phyloP scores from a whole-genome alignment of 2,329 filamentous ascomycete species.

The Fusarium sp. region DNA sequence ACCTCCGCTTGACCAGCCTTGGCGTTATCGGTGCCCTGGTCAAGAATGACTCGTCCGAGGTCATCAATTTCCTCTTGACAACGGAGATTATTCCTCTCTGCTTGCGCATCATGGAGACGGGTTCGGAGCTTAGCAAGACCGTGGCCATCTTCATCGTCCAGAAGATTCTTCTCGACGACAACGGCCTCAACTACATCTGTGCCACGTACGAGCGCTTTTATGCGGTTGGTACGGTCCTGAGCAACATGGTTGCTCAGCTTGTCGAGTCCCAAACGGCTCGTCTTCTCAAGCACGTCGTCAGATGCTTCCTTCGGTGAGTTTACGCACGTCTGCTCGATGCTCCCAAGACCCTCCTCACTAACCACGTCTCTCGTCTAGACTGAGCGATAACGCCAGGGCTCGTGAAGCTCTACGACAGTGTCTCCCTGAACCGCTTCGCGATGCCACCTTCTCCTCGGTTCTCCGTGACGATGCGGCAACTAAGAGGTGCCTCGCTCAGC shows the following conservation, averaged over 20 bases:
- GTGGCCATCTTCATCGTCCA: slow-evolving; percentile 99
- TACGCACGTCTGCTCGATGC: background rate
- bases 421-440: slow-evolving; percentile 96
- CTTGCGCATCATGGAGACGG: slow-evolving; percentile 98
- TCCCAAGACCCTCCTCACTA: slow-evolving; percentile 8
- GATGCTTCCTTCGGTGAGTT: slow-evolving; percentile 90
- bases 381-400: slow-evolving; percentile 95
- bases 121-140: slow-evolving; percentile 97
- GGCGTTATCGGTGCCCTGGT: slow-evolving; percentile 97
- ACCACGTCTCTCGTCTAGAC: slow-evolving; percentile 56
- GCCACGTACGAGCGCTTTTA: slow-evolving; percentile 99
- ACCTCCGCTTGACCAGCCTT: slow-evolving; percentile 92
- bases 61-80: slow-evolving; percentile 98
- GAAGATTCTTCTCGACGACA: slow-evolving; percentile 97
- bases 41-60: slow-evolving; percentile 98
- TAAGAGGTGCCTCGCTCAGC: slow-evolving; percentile 95
- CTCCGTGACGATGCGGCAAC: slow-evolving; percentile 96
- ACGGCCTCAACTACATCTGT: slow-evolving; percentile 97
- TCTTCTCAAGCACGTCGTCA: slow-evolving; percentile 94
- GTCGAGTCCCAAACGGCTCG: slow-evolving; percentile 97
- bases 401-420: slow-evolving; percentile 95
- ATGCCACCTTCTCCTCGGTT: slow-evolving; percentile 96
- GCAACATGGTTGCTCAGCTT: slow-evolving; percentile 98
- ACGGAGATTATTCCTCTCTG: slow-evolving; percentile 99
- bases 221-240: slow-evolving; percentile 94